These are phyloP conservation scores for Colletotrichum scovillei DNA, from an alignment of 2,329 filamentous ascomycete genomes.

Conservation along the genomic window DNA sequence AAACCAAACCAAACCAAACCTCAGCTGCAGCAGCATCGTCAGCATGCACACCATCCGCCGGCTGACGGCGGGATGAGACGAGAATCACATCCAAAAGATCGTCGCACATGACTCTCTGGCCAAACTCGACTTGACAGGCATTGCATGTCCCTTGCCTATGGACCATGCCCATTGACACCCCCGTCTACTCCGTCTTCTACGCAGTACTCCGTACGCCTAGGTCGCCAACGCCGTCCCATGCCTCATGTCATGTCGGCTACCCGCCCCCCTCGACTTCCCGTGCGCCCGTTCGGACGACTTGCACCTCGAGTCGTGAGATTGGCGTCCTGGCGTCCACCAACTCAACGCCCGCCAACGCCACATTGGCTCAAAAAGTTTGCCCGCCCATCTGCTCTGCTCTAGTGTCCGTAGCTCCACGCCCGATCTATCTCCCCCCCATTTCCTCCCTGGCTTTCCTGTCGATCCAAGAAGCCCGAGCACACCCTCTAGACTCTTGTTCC, in stretches of 20 bases:
- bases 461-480: background rate
- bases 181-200: too few species aligned
- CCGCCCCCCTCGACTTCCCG: slow-evolving; percentile 20
- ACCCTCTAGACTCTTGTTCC: background rate
- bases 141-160: background rate
- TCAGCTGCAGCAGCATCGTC: background rate
- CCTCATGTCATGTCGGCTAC: slow-evolving; percentile 25
- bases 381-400: background rate
- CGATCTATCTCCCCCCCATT: background rate
- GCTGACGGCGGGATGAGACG: background rate
- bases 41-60: background rate
- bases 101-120: slow-evolving; percentile 21
- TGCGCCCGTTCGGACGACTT: slow-evolving; percentile 28
- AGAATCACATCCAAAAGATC: background rate
- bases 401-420: background rate
- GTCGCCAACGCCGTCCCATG: background rate
- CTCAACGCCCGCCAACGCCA: slow-evolving; percentile 10
- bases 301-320: slow-evolving; percentile 23
- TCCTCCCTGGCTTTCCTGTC: background rate
- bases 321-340: slow-evolving; percentile 22
- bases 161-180: too few species aligned
- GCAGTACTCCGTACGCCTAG: too few species aligned
- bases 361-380: slow-evolving; percentile 2
- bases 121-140: slow-evolving; percentile 6
- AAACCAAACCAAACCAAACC: background rate